These are phyloP conservation scores for Pseudogymnoascus sp. DNA, from an alignment of 2,329 filamentous ascomycete genomes.

Conservation along the genomic window DNA sequence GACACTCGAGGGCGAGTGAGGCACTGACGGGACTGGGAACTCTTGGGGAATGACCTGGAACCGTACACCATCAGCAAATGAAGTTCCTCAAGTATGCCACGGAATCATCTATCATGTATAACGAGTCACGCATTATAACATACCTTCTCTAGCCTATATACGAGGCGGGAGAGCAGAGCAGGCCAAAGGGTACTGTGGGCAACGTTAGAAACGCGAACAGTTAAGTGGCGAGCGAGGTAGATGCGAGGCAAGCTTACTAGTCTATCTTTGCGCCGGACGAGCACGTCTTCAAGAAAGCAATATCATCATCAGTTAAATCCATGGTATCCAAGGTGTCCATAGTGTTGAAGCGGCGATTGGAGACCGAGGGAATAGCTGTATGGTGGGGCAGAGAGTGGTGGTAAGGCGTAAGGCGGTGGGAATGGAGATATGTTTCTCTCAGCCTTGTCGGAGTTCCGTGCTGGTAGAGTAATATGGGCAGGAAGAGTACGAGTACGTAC, in stretches of 20 bases:
- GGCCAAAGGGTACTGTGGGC: conserved; percentile 33
- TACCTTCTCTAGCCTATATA: conserved; percentile 31
- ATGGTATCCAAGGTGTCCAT: conserved; percentile 9
- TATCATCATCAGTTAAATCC: conserved; percentile 11
- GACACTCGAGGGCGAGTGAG: conserved; percentile 37
- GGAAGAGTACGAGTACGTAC: not conserved
- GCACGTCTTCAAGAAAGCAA: conserved; percentile 38
- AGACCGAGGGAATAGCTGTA: not conserved
- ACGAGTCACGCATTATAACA: not conserved
- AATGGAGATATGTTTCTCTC: not conserved
- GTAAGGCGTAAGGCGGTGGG: conserved; percentile 5
- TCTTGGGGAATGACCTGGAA: conserved; percentile 62
- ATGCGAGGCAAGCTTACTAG: conserved; percentile 37
- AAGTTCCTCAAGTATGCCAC: not conserved
- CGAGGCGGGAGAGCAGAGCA: conserved; percentile 31
- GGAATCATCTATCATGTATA: not conserved
- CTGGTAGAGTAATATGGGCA: not conserved
- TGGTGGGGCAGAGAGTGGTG: not conserved
- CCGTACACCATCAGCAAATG: not conserved
- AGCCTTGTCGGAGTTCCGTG: not conserved
- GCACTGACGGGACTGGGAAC: conserved; percentile 56
- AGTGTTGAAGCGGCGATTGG: not conserved
- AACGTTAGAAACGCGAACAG: conserved; percentile 14
- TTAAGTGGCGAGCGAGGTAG: not conserved
- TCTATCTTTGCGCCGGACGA: conserved; percentile 46